Percentiles rank a stretch among this genome's conserved stretches.
phyloP scores from a whole-genome alignment of 371 early-diverging fungal species.

The Rhizopus microsporus region DNA sequence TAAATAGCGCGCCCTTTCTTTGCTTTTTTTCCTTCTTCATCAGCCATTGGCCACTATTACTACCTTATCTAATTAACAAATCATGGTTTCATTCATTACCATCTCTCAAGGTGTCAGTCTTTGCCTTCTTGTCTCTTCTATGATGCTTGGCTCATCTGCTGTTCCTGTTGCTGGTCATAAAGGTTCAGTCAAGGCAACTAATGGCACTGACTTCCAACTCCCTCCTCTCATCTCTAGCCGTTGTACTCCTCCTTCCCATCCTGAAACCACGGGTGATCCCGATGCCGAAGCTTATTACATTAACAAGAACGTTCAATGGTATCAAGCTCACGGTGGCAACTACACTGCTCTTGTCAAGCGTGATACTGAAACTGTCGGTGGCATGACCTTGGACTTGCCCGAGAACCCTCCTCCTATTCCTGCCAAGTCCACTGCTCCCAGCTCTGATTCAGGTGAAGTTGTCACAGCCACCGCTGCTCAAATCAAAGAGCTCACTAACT shows the following conservation, averaged over 20 bases:
- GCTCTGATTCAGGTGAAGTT: not conserved
- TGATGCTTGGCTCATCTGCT: conserved; percentile 12
- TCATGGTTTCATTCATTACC: conserved; percentile 19
- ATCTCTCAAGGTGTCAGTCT: conserved; percentile 18
- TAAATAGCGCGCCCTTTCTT: conserved; percentile 13
- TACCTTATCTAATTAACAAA: not conserved
- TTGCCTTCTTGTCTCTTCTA: conserved; percentile 11
- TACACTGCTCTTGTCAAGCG: not conserved
- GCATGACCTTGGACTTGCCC: conserved; percentile 14
- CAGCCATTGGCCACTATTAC: not conserved
- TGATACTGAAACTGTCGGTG: conserved; percentile 6
- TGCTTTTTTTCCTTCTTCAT: not conserved
- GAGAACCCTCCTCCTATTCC: conserved; percentile 8
- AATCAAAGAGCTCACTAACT: conserved; percentile 10
- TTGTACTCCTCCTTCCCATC: not conserved
- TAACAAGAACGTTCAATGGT: conserved; percentile 8
- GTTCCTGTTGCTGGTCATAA: conserved; percentile 7
- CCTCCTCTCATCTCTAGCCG: conserved; percentile 13
- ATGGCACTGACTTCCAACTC: not conserved
- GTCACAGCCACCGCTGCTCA: conserved; percentile 9
- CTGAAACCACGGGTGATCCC: not conserved
- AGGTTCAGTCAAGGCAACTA: not conserved
- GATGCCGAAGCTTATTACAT: conserved; percentile 3
- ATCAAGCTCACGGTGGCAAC: conserved; percentile 3
- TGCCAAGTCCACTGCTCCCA: not conserved